Base-by-base conservation (phyloP, 176 grass and related monocot genomes). In the Zea luxurians region DNA sequence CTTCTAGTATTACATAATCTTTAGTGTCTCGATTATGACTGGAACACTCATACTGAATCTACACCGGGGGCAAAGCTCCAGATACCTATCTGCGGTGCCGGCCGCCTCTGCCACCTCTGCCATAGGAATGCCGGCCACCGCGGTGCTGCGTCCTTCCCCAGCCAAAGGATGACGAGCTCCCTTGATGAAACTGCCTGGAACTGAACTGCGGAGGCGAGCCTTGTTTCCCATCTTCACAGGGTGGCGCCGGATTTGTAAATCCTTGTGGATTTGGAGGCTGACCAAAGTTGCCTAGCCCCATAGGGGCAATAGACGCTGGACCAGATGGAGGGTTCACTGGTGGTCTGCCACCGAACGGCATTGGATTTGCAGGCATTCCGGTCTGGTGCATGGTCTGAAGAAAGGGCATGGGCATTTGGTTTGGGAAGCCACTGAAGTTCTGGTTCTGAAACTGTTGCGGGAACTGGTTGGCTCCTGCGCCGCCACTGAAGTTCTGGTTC, bases 361-460 rank as follows among this genome's bases (percentile, higher is more conserved):
- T 68, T 10, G 77, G 61, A 37, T 69, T 86, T 5, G 73, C 37
- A 37, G 73, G 68, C 71, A 83, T 72, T 61, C 63, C 67, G 12
- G 45, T 37, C 9, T 80, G 78, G 7, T 36, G 66, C 73, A 82
- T 79, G 45, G 89, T 70, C 60, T 89, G 87, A 4, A 58, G 87
- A 45, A 70, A 64, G 13, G 78, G 78, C 78, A 87, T 77, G 9
- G 57, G 72, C 85, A 83, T 79, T 88, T 75, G 54, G 48, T 66
- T 88, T 2, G 44, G 88, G 45, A 90, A 86, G 43, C 55, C 55
- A 54, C 78, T 41, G 21, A 83, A 90, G 27, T 70, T 81, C 37
- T 88, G 91, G 75, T 74, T 86, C 73, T 81, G 88, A 43, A 81
- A 64, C 55, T 74, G 86, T 20, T 90, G 85, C 57, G 48, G 83